Evolutionary conservation across 768 basidiomycete species (phyloP), one percentile per base, ranked within the genome.

Genomic region (Amanita brunnescens): DNA sequence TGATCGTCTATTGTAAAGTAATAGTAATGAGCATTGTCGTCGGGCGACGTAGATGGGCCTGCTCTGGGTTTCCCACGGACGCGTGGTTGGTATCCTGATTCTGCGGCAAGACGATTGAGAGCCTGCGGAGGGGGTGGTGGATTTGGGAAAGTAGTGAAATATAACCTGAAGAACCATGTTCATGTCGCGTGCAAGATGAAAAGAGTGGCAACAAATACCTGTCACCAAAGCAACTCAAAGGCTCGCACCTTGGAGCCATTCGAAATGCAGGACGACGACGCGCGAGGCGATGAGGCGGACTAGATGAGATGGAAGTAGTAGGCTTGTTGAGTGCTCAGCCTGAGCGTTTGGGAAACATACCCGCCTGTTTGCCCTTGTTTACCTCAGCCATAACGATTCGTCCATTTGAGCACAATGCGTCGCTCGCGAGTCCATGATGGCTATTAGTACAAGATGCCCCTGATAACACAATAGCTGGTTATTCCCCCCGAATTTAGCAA

Each of bases 1-100:
- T 91, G 87, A 74, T 93, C 86, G 68, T 96, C 92, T 70, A 95
- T 81, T 51, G 87, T 90, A 72, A 95, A 92, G 70, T 86, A 95
- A 70, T 90, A 89, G 66, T 89, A 90, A 48, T 77, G 75, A 51
- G 84, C 80, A 56, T 80, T 75, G 57, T 87, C 85, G 59, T 91
- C 87, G 20, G 85, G 80, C 13, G 86, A 77, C 21, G 78, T 72
- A 38, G 81, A 77, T 29, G 79, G 77, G n/a, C 78, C 76, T 34
- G 72, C 78, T 62, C 70, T 75, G 6, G 79, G 73, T 61, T 75
- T 76, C 46, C 77, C 72, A 55, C 87, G 83, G 26, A 88, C 67
- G 61, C 71, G 75, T 61, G 87, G 87, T 46, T 71, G 70, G 67
- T 75, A 76, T 42, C 66, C 68, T 9, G 75, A 66, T 46, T 81